Base-by-base conservation (phyloP, 208 protist genomes). In the Leishmania arabica region DNA sequence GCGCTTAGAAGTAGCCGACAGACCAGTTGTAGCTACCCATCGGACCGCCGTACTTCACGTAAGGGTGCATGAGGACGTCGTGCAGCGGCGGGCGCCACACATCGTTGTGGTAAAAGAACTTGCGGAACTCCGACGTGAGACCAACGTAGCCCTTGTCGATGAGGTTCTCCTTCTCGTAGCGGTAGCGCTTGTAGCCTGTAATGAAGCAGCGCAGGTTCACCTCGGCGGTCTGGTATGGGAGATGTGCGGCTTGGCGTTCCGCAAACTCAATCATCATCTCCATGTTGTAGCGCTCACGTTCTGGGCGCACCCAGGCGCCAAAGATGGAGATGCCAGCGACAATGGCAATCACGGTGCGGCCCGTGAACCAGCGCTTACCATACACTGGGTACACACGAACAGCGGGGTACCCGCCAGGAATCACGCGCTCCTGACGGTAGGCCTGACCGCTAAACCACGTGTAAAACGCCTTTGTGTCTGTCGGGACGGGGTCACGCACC, bases 81-180 rank as follows among this genome's bases (percentile, higher is more conserved):
- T 96, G 91, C 79, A 98, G 80, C 37, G 85, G 84, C 34, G 95
- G 95, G 68, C 95, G 93, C 92, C 93, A 98, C n/a, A 98, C 95
- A 72, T 98, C 95, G 72, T 92, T 92, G 86, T 98, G 95, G 85
- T 98, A 98, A 84, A 98, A 98, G 85, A 98, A 98, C 85, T 98
- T 98, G 27, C 95, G 86, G 85, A 97, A 97, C 85, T 98, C 93
- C 4, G 90, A 93, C 17, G 93, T 98, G 58, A 98, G 86, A n/a
- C 95, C 95, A 8, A 98, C 93, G 81, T 91, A 97, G 49, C 95
- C 95, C 87, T 98, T 96, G 80, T 98, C 93, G 66, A 98, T 91
- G 71, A 98, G 79, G 82, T 93, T 94, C 78, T 98, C 95, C 87
- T 94, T 90, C 81, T 98, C 95, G 79, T 95, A 97, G 60, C 92